These are phyloP conservation scores for Xylariaceae sp. DNA, from an alignment of 2,329 filamentous ascomycete species.

Conservation along the genomic window DNA sequence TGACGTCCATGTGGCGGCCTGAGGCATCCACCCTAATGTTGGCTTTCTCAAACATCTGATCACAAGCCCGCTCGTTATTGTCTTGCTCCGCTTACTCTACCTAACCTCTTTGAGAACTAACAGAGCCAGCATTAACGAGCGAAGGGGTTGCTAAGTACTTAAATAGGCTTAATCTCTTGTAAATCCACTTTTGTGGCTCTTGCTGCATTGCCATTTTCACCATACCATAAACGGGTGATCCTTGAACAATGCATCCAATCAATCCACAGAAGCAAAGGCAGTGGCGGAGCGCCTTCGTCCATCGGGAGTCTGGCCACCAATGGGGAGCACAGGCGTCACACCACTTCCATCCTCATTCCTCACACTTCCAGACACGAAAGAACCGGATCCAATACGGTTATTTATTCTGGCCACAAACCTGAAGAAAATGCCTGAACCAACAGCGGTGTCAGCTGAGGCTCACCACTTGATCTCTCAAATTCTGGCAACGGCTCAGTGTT, in stretches of 20 bases:
- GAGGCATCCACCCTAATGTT: conserved; percentile 11
- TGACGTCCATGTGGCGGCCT: conserved; percentile 6
- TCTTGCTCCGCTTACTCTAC: not conserved
- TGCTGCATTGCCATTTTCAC: conserved; percentile 11
- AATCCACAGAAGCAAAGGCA: not conserved
- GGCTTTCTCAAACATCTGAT: conserved; percentile 8
- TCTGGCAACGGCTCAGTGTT: no score
- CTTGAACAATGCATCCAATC: conserved; percentile 14
- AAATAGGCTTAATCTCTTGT: conserved; percentile 7
- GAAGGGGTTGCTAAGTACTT: not conserved
- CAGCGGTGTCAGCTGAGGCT: no score
- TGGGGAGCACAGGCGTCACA: no score
- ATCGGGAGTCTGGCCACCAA: no score
- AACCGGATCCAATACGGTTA: no score
- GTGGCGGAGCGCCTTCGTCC: no score
- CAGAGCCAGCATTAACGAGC: not conserved
- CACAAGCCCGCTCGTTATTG: conserved; percentile 4
- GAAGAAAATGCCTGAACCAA: no score
- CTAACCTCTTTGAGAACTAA: conserved; percentile 11
- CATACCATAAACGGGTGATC: conserved; percentile 1
- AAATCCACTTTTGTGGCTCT: not conserved
- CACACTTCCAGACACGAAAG: no score
- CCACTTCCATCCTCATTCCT: no score
- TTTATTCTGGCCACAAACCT: no score
- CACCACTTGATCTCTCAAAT: no score